Evolutionary conservation across 305 asterid species (phyloP).

Genomic region (Nicotiana rustica): DNA sequence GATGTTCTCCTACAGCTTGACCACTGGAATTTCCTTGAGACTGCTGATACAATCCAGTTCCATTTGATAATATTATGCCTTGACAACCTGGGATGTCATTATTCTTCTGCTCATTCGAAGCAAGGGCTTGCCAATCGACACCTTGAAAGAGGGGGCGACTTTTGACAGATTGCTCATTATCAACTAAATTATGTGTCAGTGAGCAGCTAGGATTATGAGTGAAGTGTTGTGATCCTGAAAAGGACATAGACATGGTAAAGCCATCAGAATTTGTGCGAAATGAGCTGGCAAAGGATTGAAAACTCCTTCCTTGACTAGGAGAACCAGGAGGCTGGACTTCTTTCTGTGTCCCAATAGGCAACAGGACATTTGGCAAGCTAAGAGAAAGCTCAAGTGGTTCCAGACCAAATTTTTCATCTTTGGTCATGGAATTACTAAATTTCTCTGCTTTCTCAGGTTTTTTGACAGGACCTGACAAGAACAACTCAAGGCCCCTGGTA

Average conservation of each 20-base stretch:
- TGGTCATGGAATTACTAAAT: constrained; percentile 53
- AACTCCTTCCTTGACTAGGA: constrained; percentile 85
- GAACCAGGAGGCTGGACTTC: constrained; percentile 74
- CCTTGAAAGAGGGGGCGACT: constrained; percentile 95
- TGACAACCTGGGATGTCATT: constrained; percentile 60
- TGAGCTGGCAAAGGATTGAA: constrained; percentile 85
- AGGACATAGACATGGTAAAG: constrained; percentile 88
- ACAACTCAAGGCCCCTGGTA: constrained; percentile 76
- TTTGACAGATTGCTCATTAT: constrained; percentile 88
- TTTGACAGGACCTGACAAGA: constrained; percentile 76
- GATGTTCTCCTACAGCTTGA: constrained; percentile 54
- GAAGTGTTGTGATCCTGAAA: constrained; percentile 93
- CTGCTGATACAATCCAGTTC: constrained; percentile 56
- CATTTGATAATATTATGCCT: constrained; percentile 55
- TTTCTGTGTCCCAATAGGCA: constrained; percentile 77
- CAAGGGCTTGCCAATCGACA: constrained; percentile 91
- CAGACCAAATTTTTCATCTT: constrained; percentile 85
- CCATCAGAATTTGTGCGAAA: constrained; percentile 85
- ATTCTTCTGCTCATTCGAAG: constrained; percentile 71
- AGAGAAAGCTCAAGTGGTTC: constrained; percentile 98
- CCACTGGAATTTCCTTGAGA: constrained; percentile 62
- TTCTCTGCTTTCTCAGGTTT: constrained; percentile 68
- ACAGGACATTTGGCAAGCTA: constrained; percentile 91
- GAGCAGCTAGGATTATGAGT: constrained; percentile 98
- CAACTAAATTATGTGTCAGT: constrained; percentile 69